phyloP scores from a whole-genome alignment of 106 monocot genomes.

The Allium sativum region DNA sequence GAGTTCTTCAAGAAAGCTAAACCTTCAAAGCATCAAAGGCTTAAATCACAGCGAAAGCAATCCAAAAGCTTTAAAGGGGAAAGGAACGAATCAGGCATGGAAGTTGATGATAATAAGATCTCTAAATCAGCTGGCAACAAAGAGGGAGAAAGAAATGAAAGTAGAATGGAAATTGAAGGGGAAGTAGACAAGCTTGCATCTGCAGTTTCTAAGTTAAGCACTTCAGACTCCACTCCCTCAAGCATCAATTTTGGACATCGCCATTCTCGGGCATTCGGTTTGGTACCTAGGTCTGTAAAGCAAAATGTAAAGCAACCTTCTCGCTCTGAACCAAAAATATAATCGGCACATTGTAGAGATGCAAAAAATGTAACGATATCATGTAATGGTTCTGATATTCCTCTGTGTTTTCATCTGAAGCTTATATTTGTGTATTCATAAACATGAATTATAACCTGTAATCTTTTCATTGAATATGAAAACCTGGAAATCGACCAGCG shows the following conservation, averaged over 20 bases:
- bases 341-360: not conserved
- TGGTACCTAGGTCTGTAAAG: constrained; percentile 54
- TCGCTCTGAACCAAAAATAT: constrained; percentile 14
- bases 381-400: too few species aligned
- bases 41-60: constrained; percentile 38
- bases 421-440: too few species aligned
- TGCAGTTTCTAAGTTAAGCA: constrained; percentile 66
- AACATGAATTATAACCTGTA: too few species aligned
- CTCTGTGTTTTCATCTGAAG: too few species aligned
- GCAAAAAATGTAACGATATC: too few species aligned
- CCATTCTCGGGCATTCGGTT: constrained; percentile 43
- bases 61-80: constrained; percentile 5
- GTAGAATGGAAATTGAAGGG: constrained; percentile 41
- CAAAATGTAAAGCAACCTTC: constrained; percentile 28
- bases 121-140: constrained; percentile 12
- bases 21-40: constrained; percentile 56
- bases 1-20: constrained; percentile 75
- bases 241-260: constrained; percentile 66
- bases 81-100: constrained; percentile 17
- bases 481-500: too few species aligned
- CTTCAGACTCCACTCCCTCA: constrained; percentile 50
- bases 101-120: constrained; percentile 25
- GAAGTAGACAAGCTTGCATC: constrained; percentile 61
- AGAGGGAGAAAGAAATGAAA: constrained; percentile 4
- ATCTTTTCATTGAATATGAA: too few species aligned